Conservation (phyloP, 2,329 filamentous ascomycete genomes). For the Pyricularia grisea region DNA sequence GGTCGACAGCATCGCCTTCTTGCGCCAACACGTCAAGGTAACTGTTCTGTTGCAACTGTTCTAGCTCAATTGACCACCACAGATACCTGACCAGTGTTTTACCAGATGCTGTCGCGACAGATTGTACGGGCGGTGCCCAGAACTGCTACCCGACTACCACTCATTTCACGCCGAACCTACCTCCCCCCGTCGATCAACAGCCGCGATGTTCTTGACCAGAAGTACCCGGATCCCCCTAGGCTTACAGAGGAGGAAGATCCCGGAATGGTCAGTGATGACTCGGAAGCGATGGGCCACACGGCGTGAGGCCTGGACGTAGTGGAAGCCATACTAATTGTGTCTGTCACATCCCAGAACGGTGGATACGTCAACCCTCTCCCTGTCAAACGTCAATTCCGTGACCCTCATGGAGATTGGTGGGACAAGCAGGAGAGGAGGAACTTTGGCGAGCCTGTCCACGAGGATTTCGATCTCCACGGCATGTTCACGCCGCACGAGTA, state of each 20-base stretch:
- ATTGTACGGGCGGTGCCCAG: slow-evolving; percentile 26
- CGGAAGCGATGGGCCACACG: not conserved
- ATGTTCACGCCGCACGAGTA: slow-evolving; percentile 87
- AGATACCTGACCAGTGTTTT: not conserved
- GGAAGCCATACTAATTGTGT: slow-evolving; percentile 12
- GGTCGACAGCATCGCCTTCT: slow-evolving; percentile 6
- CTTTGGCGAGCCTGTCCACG: slow-evolving; percentile 92
- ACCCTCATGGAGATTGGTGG: slow-evolving; percentile 92
- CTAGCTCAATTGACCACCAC: not conserved
- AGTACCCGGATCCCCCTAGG: slow-evolving; percentile 37
- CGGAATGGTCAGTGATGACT: slow-evolving; percentile 43
- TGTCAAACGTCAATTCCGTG: slow-evolving; percentile 84
- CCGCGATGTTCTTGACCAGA: slow-evolving; percentile 37
- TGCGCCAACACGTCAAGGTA: slow-evolving; percentile 8
- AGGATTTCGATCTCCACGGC: slow-evolving; percentile 89
- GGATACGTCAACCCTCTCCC: slow-evolving; percentile 71
- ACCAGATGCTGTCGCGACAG: slow-evolving; percentile 50
- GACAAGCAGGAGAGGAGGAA: slow-evolving; percentile 96
- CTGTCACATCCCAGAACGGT: slow-evolving; percentile 56
- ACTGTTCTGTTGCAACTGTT: not conserved
- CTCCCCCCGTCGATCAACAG: slow-evolving; percentile 40
- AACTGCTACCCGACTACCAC: slow-evolving; percentile 23
- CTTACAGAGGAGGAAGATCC: slow-evolving; percentile 56
- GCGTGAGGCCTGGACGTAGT: not conserved
- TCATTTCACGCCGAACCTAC: slow-evolving; percentile 48